These are phyloP conservation scores for Oenanthe javanica DNA, from an alignment of 140 eudicot genomes.

Conservation along the genomic window DNA sequence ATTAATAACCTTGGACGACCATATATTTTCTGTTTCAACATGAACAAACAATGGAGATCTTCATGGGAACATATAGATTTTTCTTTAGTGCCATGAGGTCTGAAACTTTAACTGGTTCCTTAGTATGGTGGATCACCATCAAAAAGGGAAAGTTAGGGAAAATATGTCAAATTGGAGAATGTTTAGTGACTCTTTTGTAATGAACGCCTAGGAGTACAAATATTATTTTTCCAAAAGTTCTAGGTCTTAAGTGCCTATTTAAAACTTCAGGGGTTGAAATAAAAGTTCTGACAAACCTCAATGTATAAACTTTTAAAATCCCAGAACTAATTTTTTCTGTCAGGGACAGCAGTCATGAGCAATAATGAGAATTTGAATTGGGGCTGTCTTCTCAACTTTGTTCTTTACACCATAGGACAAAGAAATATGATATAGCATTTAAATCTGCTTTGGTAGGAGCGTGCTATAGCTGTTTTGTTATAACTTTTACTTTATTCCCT, in stretches of 20 bases:
- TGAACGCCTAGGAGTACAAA: neutral
- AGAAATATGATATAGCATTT: neutral
- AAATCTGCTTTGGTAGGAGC: neutral
- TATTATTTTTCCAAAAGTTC: neutral
- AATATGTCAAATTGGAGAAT: neutral
- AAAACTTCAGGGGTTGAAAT: neutral
- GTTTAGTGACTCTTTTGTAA: neutral
- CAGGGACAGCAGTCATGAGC: neutral
- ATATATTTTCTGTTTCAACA: neutral
- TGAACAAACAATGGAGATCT: too few relatives aligned
- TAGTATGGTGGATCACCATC: neutral
- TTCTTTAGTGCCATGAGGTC: neutral
- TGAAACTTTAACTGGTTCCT: neutral
- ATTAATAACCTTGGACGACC: neutral
- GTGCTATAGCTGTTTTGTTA: neutral
- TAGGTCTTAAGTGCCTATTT: neutral
- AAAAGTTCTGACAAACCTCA: neutral
- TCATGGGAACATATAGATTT: too few relatives aligned
- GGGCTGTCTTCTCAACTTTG: neutral
- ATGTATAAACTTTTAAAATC: neutral
- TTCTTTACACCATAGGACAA: neutral
- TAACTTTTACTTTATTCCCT: neutral
- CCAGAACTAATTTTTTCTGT: neutral
- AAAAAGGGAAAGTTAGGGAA: neutral
- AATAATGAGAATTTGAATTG: neutral